phyloP scores from a whole-genome alignment of 1,284 basidiomycete genomes.

The Pholiota adiposa region DNA sequence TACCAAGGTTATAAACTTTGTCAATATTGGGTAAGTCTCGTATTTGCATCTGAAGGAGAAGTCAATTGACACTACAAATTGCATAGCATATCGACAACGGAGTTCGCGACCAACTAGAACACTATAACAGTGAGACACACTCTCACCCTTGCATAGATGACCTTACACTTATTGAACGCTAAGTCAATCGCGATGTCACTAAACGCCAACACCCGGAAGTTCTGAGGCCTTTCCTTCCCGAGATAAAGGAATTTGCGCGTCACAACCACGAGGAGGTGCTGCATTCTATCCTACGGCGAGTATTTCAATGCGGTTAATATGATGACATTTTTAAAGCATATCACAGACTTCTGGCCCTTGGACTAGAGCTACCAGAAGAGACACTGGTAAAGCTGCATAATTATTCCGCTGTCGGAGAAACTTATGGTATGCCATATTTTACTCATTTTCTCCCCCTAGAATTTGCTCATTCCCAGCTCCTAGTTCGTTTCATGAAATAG shows the following conservation, averaged over 20 bases:
- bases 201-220: constrained; percentile 52
- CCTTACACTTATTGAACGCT: neutral
- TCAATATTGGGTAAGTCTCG: constrained; percentile 52
- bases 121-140: constrained; percentile 52
- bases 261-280: constrained; percentile 57
- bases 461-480: neutral
- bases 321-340: neutral
- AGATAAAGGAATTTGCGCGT: constrained; percentile 57
- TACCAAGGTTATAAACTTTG: constrained; percentile 65
- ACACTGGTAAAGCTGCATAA: constrained; percentile 57
- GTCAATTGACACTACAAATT: neutral
- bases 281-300: constrained; percentile 49
- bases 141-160: neutral
- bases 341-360: constrained; percentile 54
- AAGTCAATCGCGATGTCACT: constrained; percentile 29
- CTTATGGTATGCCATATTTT: constrained; percentile 41
- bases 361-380: constrained; percentile 64
- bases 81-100: constrained; percentile 57
- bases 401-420: constrained; percentile 46
- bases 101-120: constrained; percentile 62
- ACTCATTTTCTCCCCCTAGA: too few species aligned
- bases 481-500: constrained; percentile 63
- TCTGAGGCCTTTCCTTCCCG: constrained; percentile 58
- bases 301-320: neutral
- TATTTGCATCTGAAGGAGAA: too few species aligned